phyloP scores from a whole-genome alignment of 164 flowering plant species.

The Taxillus chinensis region DNA sequence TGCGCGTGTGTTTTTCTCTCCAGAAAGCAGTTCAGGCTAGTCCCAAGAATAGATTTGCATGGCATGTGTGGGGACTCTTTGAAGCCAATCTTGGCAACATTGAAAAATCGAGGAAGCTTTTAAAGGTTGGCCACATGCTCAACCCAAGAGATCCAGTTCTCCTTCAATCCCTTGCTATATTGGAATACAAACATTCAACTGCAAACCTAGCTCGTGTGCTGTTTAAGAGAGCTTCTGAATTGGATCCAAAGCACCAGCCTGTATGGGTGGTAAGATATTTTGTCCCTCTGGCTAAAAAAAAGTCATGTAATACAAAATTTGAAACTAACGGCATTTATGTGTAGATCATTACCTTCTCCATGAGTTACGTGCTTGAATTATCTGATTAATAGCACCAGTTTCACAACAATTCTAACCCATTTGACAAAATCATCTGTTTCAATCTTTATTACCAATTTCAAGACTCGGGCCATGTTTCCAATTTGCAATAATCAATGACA shows the following conservation, averaged over 20 bases:
- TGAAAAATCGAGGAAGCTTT: slow-evolving; percentile 71
- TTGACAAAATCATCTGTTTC: neutral
- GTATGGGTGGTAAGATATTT: slow-evolving; percentile 71
- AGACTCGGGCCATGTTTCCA: neutral
- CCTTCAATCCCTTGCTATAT: slow-evolving; percentile 85
- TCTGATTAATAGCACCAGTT: neutral
- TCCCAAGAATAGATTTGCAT: slow-evolving; percentile 95
- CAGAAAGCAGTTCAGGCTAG: slow-evolving; percentile 92
- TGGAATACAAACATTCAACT: slow-evolving; percentile 76
- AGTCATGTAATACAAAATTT: neutral
- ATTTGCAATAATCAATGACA: too few species aligned
- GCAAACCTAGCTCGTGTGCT: slow-evolving; percentile 74
- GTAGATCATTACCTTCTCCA: neutral
- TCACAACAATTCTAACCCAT: neutral
- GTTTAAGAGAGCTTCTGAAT: slow-evolving; percentile 71
- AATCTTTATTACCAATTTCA: neutral
- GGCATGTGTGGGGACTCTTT: slow-evolving; percentile 96
- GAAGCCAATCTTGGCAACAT: slow-evolving; percentile 63
- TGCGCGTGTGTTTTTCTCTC: neutral
- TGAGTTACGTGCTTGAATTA: too few species aligned
- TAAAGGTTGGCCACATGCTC: slow-evolving; percentile 83
- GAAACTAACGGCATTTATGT: too few species aligned
- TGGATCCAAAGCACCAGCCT: slow-evolving; percentile 88
- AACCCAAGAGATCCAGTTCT: slow-evolving; percentile 95
- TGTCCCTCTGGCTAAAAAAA: neutral